A percentile compares a stretch with the other conserved stretches of the same genome.
These are phyloP conservation scores for Lactarius akahatsu DNA, from an alignment of 768 basidiomycete genomes.

Conservation along the genomic window DNA sequence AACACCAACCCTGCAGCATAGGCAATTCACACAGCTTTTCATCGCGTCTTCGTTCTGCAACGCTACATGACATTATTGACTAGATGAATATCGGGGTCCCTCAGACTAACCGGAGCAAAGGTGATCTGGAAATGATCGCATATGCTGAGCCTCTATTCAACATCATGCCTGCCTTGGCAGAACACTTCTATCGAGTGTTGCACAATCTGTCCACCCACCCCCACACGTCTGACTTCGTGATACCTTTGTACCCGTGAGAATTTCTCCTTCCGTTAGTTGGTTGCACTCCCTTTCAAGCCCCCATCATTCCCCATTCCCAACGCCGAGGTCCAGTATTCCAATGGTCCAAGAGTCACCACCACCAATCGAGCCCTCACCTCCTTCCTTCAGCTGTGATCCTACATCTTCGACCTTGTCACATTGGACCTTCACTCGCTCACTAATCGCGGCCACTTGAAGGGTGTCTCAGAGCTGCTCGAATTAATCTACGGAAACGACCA, in stretches of 20 bases:
- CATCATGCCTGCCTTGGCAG: slow-evolving; percentile 73
- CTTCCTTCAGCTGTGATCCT: slow-evolving; percentile 80
- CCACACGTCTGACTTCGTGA: slow-evolving; percentile 73
- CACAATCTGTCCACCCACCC: slow-evolving; percentile 88
- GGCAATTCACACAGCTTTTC: too few relatives aligned
- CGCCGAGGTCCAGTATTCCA: slow-evolving; percentile 65
- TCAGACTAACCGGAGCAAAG: slow-evolving; percentile 46
- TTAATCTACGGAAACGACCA: slow-evolving; percentile 73
- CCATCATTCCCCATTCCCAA: slow-evolving; percentile 52
- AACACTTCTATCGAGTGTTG: slow-evolving; percentile 79
- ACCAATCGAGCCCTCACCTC: slow-evolving; percentile 65
- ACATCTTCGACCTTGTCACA: slow-evolving; percentile 80
- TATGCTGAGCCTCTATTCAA: slow-evolving; percentile 55
- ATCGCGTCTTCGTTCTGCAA: too few relatives aligned
- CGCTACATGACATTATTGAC: slow-evolving; percentile 35
- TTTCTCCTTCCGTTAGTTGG: slow-evolving; percentile 87
- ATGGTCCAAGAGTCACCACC: slow-evolving; percentile 67
- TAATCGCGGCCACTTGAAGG: slow-evolving; percentile 70
- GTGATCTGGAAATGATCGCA: slow-evolving; percentile 37
- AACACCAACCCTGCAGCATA: too few relatives aligned
- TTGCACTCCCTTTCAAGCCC: slow-evolving; percentile 64
- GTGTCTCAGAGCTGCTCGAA: slow-evolving; percentile 71
- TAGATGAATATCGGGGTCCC: slow-evolving; percentile 74
- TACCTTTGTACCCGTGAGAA: slow-evolving; percentile 86
- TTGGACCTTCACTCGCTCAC: slow-evolving; percentile 87